Percentiles rank a stretch among this genome's conserved stretches.
These are phyloP conservation scores for Annulohypoxylon stygium DNA, from an alignment of 495 filamentous ascomycete species.

Conservation along the genomic window DNA sequence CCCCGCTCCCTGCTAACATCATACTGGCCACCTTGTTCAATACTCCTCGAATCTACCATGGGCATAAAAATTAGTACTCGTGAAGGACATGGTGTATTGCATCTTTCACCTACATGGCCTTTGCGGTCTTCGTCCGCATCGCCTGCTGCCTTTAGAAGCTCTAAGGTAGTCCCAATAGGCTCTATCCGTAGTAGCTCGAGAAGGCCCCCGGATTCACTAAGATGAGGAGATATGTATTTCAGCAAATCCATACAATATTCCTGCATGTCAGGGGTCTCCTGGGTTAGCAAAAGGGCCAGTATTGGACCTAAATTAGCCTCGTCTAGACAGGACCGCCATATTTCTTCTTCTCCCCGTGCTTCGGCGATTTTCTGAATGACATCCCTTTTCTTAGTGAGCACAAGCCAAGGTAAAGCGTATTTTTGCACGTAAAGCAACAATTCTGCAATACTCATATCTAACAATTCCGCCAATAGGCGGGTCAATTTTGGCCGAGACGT, in stretches of 20 bases:
- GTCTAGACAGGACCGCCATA: conserved; percentile 60
- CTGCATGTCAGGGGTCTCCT: conserved; percentile 75
- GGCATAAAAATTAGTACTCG: conserved; percentile 36
- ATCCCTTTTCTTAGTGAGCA: conserved; percentile 80
- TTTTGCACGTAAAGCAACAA: conserved; percentile 83
- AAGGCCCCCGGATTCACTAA: conserved; percentile 72
- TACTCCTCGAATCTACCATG: conserved; percentile 68
- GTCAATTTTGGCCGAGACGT: conserved; percentile 83
- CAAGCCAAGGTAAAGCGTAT: conserved; percentile 85
- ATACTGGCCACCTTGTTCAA: conserved; percentile 76
- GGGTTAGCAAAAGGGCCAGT: conserved; percentile 80
- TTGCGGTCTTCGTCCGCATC: conserved; percentile 74
- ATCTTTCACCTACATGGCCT: conserved; percentile 54
- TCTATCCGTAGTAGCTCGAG: conserved; percentile 79
- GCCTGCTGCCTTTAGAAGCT: conserved; percentile 85
- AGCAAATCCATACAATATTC: conserved; percentile 76
- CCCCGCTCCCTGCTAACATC: conserved; percentile 64
- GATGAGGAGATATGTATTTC: conserved; percentile 72
- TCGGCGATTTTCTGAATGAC: conserved; percentile 84
- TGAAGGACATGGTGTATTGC: conserved; percentile 3
- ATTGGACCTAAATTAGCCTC: conserved; percentile 81
- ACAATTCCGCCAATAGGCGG: conserved; percentile 81
- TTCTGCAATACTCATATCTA: conserved; percentile 76
- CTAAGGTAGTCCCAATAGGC: conserved; percentile 78
- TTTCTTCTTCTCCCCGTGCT: conserved; percentile 69